phyloP scores from a whole-genome alignment of 805 yeast species.

The Candida peoriensis region DNA sequence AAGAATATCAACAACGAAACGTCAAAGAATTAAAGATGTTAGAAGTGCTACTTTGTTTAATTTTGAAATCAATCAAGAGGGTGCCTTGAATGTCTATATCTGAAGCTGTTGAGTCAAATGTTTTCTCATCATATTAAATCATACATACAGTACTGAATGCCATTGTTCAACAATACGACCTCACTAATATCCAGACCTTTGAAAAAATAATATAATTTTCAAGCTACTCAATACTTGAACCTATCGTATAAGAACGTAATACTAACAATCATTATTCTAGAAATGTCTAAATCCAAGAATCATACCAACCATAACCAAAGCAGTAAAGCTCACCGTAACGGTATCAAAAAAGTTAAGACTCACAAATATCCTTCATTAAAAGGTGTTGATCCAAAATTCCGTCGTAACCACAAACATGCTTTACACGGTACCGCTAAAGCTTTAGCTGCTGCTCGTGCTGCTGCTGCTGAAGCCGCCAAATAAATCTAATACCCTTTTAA shows the following conservation, averaged over 20 bases:
- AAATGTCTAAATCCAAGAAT: slow-evolving; percentile 99
- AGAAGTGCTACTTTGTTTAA: too few relatives aligned
- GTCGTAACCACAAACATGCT: slow-evolving; percentile 99
- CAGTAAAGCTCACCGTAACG: slow-evolving; percentile 99
- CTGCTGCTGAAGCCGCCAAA: slow-evolving; percentile 28
- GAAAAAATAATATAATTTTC: too few relatives aligned
- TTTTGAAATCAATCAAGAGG: too few relatives aligned
- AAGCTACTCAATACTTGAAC: too few relatives aligned
- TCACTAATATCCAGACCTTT: too few relatives aligned
- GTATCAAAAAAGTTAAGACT: slow-evolving; percentile 99
- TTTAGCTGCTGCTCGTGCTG: slow-evolving; percentile 76
- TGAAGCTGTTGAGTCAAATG: too few relatives aligned
- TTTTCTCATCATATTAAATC: too few relatives aligned
- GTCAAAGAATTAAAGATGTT: too few relatives aligned
- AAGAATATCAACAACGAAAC: too few relatives aligned
- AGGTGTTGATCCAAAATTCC: slow-evolving; percentile 99
- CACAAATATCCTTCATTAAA: slow-evolving; percentile 97
- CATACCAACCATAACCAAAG: slow-evolving; percentile 99
- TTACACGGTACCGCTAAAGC: slow-evolving; percentile 96
- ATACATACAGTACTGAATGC: too few relatives aligned
- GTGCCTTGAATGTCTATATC: too few relatives aligned
- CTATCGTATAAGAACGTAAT: background rate
- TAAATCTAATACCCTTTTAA: slow-evolving; percentile 8
- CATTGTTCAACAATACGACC: too few relatives aligned
- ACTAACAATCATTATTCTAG: slow-evolving; percentile 30